Percentiles rank a stretch among this genome's conserved stretches.
phyloP scores from a whole-genome alignment of 306 rosid genomes.

The Citrullus amarus region DNA sequence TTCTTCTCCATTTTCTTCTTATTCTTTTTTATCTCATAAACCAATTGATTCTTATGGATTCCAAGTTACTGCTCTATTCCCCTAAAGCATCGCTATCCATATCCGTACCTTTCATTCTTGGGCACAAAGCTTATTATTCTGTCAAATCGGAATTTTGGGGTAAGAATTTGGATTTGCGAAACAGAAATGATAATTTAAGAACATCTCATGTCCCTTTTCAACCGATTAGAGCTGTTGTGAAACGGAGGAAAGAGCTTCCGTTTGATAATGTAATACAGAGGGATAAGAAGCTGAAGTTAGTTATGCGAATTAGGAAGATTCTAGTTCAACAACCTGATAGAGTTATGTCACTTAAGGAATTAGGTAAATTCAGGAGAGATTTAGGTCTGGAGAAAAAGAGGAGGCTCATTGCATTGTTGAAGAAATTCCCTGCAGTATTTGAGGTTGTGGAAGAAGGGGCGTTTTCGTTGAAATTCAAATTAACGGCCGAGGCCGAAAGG shows the following conservation, averaged over 20 bases:
- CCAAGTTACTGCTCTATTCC: constrained; percentile 25
- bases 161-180: constrained; percentile 24
- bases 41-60: constrained; percentile 29
- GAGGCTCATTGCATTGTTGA: constrained; percentile 53
- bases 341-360: constrained; percentile 55
- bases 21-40: neutral
- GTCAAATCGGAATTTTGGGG: constrained; percentile 47
- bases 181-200: constrained; percentile 10
- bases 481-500: constrained; percentile 67
- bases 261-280: constrained; percentile 77
- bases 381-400: constrained; percentile 54
- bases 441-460: constrained; percentile 68
- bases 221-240: constrained; percentile 58
- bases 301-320: constrained; percentile 58
- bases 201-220: constrained; percentile 15
- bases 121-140: constrained; percentile 23
- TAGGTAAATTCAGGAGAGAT: constrained; percentile 63
- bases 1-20: neutral
- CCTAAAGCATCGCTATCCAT: constrained; percentile 25
- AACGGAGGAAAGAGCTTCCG: constrained; percentile 70
- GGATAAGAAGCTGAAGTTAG: constrained; percentile 75
- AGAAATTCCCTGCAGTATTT: constrained; percentile 69
- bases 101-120: constrained; percentile 43
- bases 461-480: constrained; percentile 46
- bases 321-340: constrained; percentile 54